Evolutionary conservation across 441 rosid genomes (phyloP), one percentile per base, ranked within the genome.

Genomic region (Erodium moschatum): DNA sequence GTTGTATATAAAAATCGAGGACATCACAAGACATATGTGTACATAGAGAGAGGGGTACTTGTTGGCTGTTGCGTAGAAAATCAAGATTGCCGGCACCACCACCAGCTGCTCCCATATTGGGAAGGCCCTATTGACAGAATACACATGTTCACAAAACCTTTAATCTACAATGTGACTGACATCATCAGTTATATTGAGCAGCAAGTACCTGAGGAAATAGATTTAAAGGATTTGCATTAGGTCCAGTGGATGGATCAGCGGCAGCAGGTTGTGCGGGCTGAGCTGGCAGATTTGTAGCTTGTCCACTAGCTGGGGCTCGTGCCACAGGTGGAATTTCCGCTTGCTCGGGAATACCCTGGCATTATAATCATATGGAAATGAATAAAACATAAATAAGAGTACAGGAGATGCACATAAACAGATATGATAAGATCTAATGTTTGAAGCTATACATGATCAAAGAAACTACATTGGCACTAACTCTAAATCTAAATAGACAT

Each of bases 321-420:
- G 83, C 79, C 66, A 70, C 90, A 24, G 95, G 82, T 69, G 89
- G 87, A 81, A 69, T 87, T 70, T 90, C 97, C 67, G 91, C 83
- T 92, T 86, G 96, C 81, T 84, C 96, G 52, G 98, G 98, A 50
- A 92, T 92, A 6, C 97, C 97, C 98, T 92, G 76, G 66, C 35
- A 72, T 6, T 74, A 70, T 24, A 70, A 74, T 33, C 0, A 65
- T 54, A 12, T 29, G 35, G 8, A 62, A 11, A n/a, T n/a, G 6
- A 33, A 33, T 3, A 33, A 33, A 3, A 33, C 6, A 5, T 33
- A 33, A 33, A 33, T 33, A 33, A 1, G 4, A 33, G 38, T 3
- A 33, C 38, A 33, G 44, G 7, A 33, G 38, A 33, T 3, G 38
- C 4, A 33, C 38, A 33, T 33, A 33, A 33, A 33, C 38, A 33